phyloP scores from a whole-genome alignment of 2,329 filamentous ascomycete species.

The Aciculosporium take region DNA sequence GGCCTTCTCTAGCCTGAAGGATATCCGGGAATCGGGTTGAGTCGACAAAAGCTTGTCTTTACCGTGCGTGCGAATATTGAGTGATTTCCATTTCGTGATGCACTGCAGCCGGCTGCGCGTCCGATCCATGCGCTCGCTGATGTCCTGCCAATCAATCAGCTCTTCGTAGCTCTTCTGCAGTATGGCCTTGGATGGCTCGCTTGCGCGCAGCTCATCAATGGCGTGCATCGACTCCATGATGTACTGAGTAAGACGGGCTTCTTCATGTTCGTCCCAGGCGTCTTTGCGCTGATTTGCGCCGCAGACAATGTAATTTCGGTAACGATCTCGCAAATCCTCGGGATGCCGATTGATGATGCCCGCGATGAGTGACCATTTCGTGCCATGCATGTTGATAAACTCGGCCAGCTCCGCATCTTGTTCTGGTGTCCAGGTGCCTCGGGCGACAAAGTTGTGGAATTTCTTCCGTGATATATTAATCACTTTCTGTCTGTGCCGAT shows the following conservation, averaged over 20 bases:
- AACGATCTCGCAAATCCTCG: constrained; percentile 55
- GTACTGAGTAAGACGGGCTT: constrained; percentile 33
- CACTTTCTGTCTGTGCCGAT: constrained; percentile 37
- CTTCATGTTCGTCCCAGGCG: constrained; percentile 48
- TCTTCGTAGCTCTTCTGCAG: constrained; percentile 31
- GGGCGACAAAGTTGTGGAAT: constrained; percentile 51
- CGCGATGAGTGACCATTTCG: constrained; percentile 49
- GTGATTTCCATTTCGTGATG: constrained; percentile 48
- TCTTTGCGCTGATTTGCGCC: constrained; percentile 36
- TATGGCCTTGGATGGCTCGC: constrained; percentile 17
- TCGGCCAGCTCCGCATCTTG: constrained; percentile 23
- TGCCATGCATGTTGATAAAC: constrained; percentile 22
- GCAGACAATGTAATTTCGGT: constrained; percentile 51
- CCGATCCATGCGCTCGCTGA: constrained; percentile 47
- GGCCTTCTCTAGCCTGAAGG: constrained; percentile 30
- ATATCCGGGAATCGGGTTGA: constrained; percentile 19
- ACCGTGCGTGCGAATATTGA: constrained; percentile 22
- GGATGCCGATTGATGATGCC: constrained; percentile 48
- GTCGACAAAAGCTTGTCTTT: constrained; percentile 20
- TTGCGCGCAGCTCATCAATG: constrained; percentile 27
- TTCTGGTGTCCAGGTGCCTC: constrained; percentile 27
- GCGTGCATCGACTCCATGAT: constrained; percentile 38
- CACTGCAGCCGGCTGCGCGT: constrained; percentile 55
- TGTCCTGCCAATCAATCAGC: constrained; percentile 49
- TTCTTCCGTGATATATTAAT: constrained; percentile 44